Evolutionary conservation across 2,329 filamentous ascomycete species (phyloP).

Genomic region (Penicillium oxalicum): DNA sequence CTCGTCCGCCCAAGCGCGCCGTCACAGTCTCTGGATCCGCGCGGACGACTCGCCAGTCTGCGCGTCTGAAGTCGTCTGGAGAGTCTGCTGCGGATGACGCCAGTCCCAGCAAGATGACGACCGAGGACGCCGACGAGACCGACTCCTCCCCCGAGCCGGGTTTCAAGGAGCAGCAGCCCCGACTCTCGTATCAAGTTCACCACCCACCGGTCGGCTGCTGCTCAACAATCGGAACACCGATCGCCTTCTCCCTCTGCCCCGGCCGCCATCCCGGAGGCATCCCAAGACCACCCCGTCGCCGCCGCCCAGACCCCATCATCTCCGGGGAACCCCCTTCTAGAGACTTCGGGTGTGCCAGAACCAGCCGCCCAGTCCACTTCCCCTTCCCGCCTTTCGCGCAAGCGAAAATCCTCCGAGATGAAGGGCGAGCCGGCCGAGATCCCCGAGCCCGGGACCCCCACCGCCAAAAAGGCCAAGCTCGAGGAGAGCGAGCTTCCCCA

Average conservation of each 20-base stretch:
- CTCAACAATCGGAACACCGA: too few species aligned
- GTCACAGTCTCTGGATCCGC: slow-evolving; percentile 28
- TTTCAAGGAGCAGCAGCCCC: slow-evolving; percentile 6
- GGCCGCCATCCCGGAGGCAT: background rate
- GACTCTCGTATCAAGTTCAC: slow-evolving; percentile 9
- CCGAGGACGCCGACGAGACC: slow-evolving; percentile 2
- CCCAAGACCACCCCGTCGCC: background rate
- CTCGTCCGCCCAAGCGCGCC: slow-evolving; percentile 26
- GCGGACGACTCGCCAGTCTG: slow-evolving; percentile 31
- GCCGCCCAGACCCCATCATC: too few species aligned
- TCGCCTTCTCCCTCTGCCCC: slow-evolving; percentile 1
- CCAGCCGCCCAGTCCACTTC: background rate
- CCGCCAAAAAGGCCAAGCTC: slow-evolving; percentile 28
- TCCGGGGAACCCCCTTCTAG: too few species aligned
- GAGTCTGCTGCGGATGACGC: slow-evolving; percentile 16
- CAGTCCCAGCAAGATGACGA: slow-evolving; percentile 8
- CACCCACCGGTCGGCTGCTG: background rate
- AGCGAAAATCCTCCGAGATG: slow-evolving; percentile 23
- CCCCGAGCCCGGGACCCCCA: slow-evolving; percentile 10
- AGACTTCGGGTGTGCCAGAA: slow-evolving; percentile 1
- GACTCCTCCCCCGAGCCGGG: slow-evolving; percentile 3
- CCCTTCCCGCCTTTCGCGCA: slow-evolving; percentile 17
- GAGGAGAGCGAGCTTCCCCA: slow-evolving; percentile 25
- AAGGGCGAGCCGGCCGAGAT: slow-evolving; percentile 14
- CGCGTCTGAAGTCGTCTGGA: slow-evolving; percentile 25